phyloP scores from a whole-genome alignment of 495 filamentous ascomycete genomes.

The Penicillium canariense region DNA sequence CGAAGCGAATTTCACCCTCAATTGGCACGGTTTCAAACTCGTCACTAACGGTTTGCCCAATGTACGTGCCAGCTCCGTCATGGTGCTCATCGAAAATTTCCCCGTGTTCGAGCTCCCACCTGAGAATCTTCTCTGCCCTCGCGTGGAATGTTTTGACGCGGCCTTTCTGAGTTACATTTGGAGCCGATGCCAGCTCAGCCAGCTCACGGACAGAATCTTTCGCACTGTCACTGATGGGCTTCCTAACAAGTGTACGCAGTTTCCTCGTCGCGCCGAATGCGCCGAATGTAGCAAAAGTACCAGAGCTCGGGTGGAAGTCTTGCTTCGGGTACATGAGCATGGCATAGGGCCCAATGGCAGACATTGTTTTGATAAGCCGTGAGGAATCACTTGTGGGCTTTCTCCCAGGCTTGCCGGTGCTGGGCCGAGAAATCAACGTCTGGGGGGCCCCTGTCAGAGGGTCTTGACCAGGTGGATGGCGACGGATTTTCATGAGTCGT shows the following conservation, averaged over 20 bases:
- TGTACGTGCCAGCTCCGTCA: slow-evolving; percentile 22
- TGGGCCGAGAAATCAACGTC: slow-evolving; percentile 9
- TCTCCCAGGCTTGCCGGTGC: slow-evolving; percentile 13
- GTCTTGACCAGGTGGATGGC: slow-evolving; percentile 3
- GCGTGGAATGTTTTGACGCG: slow-evolving; percentile 15
- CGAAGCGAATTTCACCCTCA: slow-evolving; percentile 35
- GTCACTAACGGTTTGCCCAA: slow-evolving; percentile 36
- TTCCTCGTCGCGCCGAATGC: slow-evolving; percentile 17
- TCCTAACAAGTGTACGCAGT: neutral
- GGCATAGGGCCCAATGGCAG: slow-evolving; percentile 31
- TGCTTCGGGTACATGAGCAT: slow-evolving; percentile 49
- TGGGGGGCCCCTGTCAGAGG: neutral
- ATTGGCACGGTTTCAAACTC: slow-evolving; percentile 34
- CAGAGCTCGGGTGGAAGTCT: slow-evolving; percentile 36
- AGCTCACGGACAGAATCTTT: slow-evolving; percentile 31
- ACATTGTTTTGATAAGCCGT: slow-evolving; percentile 18
- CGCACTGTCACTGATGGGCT: slow-evolving; percentile 7
- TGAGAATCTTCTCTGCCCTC: slow-evolving; percentile 29
- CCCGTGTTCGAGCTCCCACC: slow-evolving; percentile 40
- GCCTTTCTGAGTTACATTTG: neutral
- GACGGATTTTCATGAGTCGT: slow-evolving; percentile 36
- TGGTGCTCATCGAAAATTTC: slow-evolving; percentile 26
- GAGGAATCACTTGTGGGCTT: neutral
- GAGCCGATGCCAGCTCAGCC: slow-evolving; percentile 8
- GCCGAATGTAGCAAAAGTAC: slow-evolving; percentile 46